Evolutionary conservation across 2,329 filamentous ascomycete species (phyloP), one percentile per base, ranked within the genome.

Genomic region (Fusarium multiceps): DNA sequence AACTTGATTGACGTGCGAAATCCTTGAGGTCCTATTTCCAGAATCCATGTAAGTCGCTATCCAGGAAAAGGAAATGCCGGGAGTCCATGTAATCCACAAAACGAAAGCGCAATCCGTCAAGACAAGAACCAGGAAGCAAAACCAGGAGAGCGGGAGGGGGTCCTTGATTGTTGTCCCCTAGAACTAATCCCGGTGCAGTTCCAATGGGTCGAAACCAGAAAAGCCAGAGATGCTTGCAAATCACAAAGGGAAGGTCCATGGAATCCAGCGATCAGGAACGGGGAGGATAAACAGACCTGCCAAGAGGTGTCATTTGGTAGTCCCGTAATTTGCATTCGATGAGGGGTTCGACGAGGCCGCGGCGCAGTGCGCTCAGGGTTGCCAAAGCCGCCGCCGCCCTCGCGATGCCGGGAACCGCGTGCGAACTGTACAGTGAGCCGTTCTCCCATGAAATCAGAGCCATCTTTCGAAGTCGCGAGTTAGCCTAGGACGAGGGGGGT

Each of bases 291-390:
- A 92, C 96, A 96, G 92, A 99, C 96, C 96, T 99, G 96, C 96
- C 96, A 99, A 90, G 94, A 98, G 87, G 96, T 99, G 87, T 98
- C 95, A 85, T 89, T 90, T 81, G 95, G 94, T 83, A 99, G 93
- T 86, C 94, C 95, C 86, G 93, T 92, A 79, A 99, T 97, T 82
- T 95, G 92, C 96, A 99, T 98, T 81, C 96, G 92, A 83, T 94
- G 94, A 74, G 94, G 90, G 74, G 96, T 99, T 81, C 96, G 94
- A 79, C 96, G 92, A 72, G 96, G 96, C 78, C 96, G 93, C 72
- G 88, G 87, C 69, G 86, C 83, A 58, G 82, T 83, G 75, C 88
- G 86, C 76, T 90, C 88, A 72, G 87, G 83, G 75, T 79, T 81
- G 66, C 82, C 82, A 75, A 85, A 85, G 75, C 82, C 81, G 58